Conservation (phyloP, 805 yeast genomes). For the Saccharomyces paradoxus region DNA sequence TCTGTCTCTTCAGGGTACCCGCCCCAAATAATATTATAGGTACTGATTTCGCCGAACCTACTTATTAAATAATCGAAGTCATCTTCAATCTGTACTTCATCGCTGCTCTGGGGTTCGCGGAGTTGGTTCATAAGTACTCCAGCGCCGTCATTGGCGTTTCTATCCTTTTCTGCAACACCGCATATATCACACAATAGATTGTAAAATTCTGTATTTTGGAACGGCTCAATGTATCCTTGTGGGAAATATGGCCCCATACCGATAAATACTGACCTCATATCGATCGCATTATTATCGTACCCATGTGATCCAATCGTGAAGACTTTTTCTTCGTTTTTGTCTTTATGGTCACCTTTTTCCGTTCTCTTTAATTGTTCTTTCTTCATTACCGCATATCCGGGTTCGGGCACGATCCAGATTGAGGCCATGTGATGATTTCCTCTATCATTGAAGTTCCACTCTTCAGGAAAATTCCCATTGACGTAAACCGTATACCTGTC, state of each 20-base stretch:
- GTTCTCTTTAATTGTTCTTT: slow-evolving; percentile 38
- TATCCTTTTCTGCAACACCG: slow-evolving; percentile 39
- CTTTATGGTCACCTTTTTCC: slow-evolving; percentile 13
- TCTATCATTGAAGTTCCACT: slow-evolving; percentile 28
- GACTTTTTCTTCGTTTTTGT: slow-evolving; percentile 8
- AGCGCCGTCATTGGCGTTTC: slow-evolving; percentile 10
- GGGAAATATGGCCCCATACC: slow-evolving; percentile 75
- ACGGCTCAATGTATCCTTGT: slow-evolving; percentile 41
- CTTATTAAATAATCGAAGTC: slow-evolving; percentile 19
- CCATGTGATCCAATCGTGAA: slow-evolving; percentile 64
- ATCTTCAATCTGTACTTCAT: slow-evolving; percentile 47
- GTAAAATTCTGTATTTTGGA: slow-evolving; percentile 66
- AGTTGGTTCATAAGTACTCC: slow-evolving; percentile 2
- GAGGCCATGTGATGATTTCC: slow-evolving; percentile 61
- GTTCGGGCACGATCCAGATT: slow-evolving; percentile 73
- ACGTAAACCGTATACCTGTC: slow-evolving; percentile 38
- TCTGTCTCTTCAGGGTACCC: slow-evolving; percentile 6
- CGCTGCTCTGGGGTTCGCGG: neutral
- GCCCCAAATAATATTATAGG: slow-evolving; percentile 22
- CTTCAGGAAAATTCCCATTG: slow-evolving; percentile 45
- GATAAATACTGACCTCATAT: slow-evolving; percentile 78
- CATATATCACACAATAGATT: slow-evolving; percentile 64
- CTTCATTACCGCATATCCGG: slow-evolving; percentile 71
- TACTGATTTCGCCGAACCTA: slow-evolving; percentile 10
- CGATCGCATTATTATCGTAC: slow-evolving; percentile 62